Percentiles rank a stretch among this genome's conserved stretches.
Evolutionary conservation across 371 early-diverging fungal species (phyloP).

Genomic region (Fennellomyces sp.): DNA sequence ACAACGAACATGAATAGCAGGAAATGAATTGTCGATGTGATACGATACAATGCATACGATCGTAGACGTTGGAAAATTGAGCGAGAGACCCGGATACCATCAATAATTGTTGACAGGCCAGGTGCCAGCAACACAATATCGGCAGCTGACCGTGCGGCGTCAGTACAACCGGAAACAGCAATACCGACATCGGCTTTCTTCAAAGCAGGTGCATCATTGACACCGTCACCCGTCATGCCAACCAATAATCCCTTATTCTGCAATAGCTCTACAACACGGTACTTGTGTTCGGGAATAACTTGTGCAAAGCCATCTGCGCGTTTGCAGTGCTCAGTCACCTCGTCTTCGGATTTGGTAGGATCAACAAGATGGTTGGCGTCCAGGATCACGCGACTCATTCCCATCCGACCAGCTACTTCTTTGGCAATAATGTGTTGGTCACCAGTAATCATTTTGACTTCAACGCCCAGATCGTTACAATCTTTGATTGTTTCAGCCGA

Average conservation of each 20-base stretch:
- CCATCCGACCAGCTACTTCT: conserved; percentile 85
- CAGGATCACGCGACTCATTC: conserved; percentile 80
- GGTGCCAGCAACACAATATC: conserved; percentile 90
- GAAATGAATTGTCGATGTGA: conserved; percentile 92
- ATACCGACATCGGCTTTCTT: conserved; percentile 90
- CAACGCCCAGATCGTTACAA: conserved; percentile 68
- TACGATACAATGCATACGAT: conserved; percentile 89
- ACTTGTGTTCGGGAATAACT: conserved; percentile 96
- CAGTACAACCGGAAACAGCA: conserved; percentile 55
- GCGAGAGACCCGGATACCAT: conserved; percentile 81
- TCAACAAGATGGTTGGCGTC: conserved; percentile 81
- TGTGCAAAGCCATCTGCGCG: conserved; percentile 96
- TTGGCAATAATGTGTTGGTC: conserved; percentile 93
- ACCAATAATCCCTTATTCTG: conserved; percentile 69
- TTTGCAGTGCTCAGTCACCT: conserved; percentile 67
- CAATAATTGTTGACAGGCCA: conserved; percentile 86
- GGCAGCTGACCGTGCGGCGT: conserved; percentile 89
- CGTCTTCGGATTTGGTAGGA: conserved; percentile 54
- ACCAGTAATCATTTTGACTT: conserved; percentile 96
- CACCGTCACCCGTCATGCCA: conserved; percentile 86
- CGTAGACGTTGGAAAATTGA: conserved; percentile 92
- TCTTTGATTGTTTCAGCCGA: conserved; percentile 61
- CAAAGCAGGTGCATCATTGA: conserved; percentile 91
- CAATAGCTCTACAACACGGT: conserved; percentile 70
- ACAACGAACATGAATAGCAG: conserved; percentile 91